Base-by-base conservation (phyloP, 2,329 filamentous ascomycete genomes). In the Aspergillus quadricinctus region DNA sequence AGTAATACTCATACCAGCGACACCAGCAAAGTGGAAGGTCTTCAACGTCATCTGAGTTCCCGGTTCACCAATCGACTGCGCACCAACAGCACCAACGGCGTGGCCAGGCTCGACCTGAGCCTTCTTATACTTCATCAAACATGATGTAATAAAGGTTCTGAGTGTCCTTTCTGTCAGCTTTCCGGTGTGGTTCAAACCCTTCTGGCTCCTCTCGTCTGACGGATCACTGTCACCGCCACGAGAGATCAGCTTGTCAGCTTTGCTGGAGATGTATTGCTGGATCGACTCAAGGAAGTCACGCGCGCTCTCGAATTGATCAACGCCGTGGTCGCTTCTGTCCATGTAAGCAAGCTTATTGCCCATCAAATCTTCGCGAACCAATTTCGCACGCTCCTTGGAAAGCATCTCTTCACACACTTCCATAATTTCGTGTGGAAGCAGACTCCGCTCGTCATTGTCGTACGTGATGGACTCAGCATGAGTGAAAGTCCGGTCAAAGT, bases 21-120 rank as follows among this genome's bases (percentile, higher is more conserved):
- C 94, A 89, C 94, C 94, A 71, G 94, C 94, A 80, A 99, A 99
- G 88, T 97, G 94, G 85, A 97, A 97, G 71, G 94, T 97, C 78
- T 97, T 97, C 61, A 99, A 78, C 1, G 94, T 99, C 94, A 99
- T 99, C 75, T 99, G 94, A 0, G 94, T 99, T 72, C 94, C 94
- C 0, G 94, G 94, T 70, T 99, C 94, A 76, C 94, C 94, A 66
- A 99, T 99, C 1, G 93, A 97, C 74, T 99, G 94, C 1, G 94
- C 94, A 62, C 94, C 94, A 40, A 97, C 92, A 17, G 94, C 94
- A 60, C 94, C 94, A 0, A 99, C 94, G 4, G 94, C 92, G 69
- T 97, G 93, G 2, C 94, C 94, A 11, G 94, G 92, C 71, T 99
- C 92, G 21, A 96, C 90, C 62, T 91, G 90, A 1, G 93, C 93